Conservation (phyloP, 192 early-diverging fungal genomes). For the Coemansia biformis region DNA sequence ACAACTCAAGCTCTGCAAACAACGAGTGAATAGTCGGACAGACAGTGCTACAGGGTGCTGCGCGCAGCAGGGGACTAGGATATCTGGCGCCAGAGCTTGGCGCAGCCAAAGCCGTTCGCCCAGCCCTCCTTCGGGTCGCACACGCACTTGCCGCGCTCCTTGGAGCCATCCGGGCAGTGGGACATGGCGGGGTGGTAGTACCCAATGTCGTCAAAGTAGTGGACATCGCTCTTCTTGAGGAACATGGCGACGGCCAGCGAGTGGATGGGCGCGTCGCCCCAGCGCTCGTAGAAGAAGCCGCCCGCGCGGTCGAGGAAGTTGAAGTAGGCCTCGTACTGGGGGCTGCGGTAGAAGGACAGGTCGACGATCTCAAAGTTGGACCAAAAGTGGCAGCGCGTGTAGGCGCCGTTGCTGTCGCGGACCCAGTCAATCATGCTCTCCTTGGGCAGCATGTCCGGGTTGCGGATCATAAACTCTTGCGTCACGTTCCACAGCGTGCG, state of each 20-base stretch:
- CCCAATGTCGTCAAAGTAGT: constrained; percentile 71
- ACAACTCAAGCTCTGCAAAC: too few relatives aligned
- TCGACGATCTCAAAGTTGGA: constrained; percentile 82
- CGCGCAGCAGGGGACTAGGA: too few relatives aligned
- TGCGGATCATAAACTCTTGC: constrained; percentile 44
- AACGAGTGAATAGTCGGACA: too few relatives aligned
- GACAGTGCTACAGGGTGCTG: too few relatives aligned
- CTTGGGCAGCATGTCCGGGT: constrained; percentile 50
- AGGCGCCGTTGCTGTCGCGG: constrained; percentile 15
- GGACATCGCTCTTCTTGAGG: constrained; percentile 52
- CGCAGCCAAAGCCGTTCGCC: constrained; percentile 36
- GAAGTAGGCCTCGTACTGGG: constrained; percentile 60
- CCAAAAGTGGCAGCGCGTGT: constrained; percentile 70
- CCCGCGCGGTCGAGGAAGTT: constrained; percentile 63
- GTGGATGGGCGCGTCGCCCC: constrained; percentile 64
- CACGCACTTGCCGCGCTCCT: constrained; percentile 35
- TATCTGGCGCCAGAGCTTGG: constrained; percentile 32
- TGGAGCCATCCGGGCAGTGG: constrained; percentile 44
- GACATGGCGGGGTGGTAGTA: constrained; percentile 51
- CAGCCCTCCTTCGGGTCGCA: constrained; percentile 38
- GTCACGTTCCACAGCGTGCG: constrained; percentile 48
- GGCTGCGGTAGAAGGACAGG: constrained; percentile 61
- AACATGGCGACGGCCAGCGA: constrained; percentile 51
- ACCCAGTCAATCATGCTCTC: constrained; percentile 54
- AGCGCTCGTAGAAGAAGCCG: constrained; percentile 82